Conservation (phyloP, 345 rosid species). For the Orychophragmus violaceus region DNA sequence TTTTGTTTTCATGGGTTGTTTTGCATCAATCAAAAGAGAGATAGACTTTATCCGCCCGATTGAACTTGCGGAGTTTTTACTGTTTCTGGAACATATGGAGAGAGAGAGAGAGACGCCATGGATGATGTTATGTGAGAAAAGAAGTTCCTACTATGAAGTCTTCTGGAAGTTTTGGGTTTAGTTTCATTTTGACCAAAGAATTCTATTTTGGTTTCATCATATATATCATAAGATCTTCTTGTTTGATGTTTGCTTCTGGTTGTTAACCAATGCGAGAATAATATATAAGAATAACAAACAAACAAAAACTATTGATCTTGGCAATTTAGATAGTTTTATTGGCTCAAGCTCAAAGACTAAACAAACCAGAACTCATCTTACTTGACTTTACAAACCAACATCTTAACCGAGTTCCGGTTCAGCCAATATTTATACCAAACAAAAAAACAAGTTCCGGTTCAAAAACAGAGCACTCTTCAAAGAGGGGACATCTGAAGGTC, state of each 20-base stretch:
- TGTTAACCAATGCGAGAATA: background rate
- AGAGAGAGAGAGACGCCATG: background rate
- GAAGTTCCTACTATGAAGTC: background rate
- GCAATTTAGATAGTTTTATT: background rate
- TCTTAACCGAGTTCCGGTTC: conserved; percentile 1
- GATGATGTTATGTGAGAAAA: conserved; percentile 5
- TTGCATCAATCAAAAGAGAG: conserved; percentile 18
- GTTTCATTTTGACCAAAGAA: conserved; percentile 8
- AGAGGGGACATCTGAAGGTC: conserved; percentile 35
- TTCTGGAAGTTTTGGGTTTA: conserved; percentile 1
- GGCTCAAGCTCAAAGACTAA: conserved; percentile 7
- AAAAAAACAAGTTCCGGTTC: background rate
- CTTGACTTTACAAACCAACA: background rate
- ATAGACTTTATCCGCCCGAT: conserved; percentile 13
- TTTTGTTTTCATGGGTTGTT: conserved; percentile 15
- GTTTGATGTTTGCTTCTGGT: conserved; percentile 7
- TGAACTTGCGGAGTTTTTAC: conserved; percentile 12
- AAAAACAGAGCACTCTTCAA: conserved; percentile 16
- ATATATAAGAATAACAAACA: background rate
- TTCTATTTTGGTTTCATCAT: conserved; percentile 11
- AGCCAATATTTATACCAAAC: background rate
- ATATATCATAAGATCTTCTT: background rate
- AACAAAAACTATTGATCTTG: background rate
- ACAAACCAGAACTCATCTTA: conserved; percentile 2
- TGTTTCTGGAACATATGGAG: background rate